Base-by-base conservation (phyloP, 768 basidiomycete species). In the Leccinum uliginosum region DNA sequence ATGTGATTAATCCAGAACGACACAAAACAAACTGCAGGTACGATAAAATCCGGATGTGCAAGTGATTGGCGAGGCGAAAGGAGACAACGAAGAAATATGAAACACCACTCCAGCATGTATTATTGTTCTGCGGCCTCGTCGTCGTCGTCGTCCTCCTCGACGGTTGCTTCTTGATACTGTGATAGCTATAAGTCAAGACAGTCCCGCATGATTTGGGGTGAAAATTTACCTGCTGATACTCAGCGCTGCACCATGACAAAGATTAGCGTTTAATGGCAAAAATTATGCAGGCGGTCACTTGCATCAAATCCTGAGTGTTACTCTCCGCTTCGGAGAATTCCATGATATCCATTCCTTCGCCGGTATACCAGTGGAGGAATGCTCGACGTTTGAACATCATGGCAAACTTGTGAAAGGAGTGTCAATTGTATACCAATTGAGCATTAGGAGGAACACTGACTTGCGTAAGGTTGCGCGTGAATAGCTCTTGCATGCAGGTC, bases 311-410 rank as follows among this genome's bases (percentile, higher is more conserved):
- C 3, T 78, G 80, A 3, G 82, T 76, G 68, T 93, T 92, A 67
- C 87, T 92, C 74, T 93, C 91, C 0, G 92, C 91, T 70, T 93
- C 91, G 0, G 87, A 81, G 71, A 93, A 92, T 72, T 93, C 83
- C 81, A 78, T 74, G 17, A 80, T 68, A 67, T 94, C 93, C 93
- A 95, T 94, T 44, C 93, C 93, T 70, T 95, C 93, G 12, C 84
- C 88, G 9, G 85, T 89, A 69, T 93, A 94, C 90, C 91, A 93
- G 69, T 94, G 91, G 56, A 95, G 72, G 79, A 91, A 96, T 6
- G 93, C 93, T 46, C 80, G 78, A 29, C 92, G 82, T 68, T 87
- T 90, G 74, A 82, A 94, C 90, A 95, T 93, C 5, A 78, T 73
- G 0, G 81, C 59, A 71, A 92, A 94, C 87, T 92, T 65, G 40